Evolutionary conservation across 192 early-diverging fungal species (phyloP).

Genomic region (Hyaloraphidium curvatum): DNA sequence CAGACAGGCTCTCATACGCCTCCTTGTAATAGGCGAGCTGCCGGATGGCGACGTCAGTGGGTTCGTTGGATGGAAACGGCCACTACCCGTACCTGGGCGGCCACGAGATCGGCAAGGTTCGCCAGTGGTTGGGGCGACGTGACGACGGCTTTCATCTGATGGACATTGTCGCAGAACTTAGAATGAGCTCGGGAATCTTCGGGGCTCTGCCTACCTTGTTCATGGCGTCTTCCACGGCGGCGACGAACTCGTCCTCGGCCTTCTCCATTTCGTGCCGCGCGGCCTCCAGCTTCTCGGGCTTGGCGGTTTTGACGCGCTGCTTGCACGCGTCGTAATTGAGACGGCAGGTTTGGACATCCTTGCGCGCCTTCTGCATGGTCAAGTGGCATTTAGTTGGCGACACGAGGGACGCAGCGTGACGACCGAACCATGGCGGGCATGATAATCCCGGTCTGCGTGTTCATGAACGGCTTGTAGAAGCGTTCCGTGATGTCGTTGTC

Average conservation of each 20-base stretch:
- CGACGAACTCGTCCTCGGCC: constrained; percentile 90
- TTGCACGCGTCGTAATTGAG: constrained; percentile 77
- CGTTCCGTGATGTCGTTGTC: constrained; percentile 46
- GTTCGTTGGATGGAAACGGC: too few relatives aligned
- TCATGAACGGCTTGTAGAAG: constrained; percentile 57
- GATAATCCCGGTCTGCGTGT: constrained; percentile 50
- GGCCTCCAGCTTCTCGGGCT: constrained; percentile 48
- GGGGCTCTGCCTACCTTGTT: too few relatives aligned
- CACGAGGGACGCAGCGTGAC: not conserved
- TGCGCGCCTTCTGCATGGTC: constrained; percentile 44
- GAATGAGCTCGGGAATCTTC: too few relatives aligned
- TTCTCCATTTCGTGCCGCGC: constrained; percentile 67
- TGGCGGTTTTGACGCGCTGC: constrained; percentile 47
- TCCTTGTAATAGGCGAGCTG: constrained; percentile 77
- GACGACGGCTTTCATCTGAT: constrained; percentile 82
- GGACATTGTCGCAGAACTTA: too few relatives aligned
- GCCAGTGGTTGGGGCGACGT: constrained; percentile 68
- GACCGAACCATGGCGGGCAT: constrained; percentile 44
- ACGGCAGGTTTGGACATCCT: constrained; percentile 61
- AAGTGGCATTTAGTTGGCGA: not conserved
- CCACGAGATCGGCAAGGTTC: constrained; percentile 67
- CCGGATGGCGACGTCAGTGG: too few relatives aligned
- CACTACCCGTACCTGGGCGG: too few relatives aligned
- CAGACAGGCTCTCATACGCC: constrained; percentile 42
- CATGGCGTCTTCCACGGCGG: constrained; percentile 86